Conservation (phyloP, 495 filamentous ascomycete species). For the Hypoxylon cercidicola region DNA sequence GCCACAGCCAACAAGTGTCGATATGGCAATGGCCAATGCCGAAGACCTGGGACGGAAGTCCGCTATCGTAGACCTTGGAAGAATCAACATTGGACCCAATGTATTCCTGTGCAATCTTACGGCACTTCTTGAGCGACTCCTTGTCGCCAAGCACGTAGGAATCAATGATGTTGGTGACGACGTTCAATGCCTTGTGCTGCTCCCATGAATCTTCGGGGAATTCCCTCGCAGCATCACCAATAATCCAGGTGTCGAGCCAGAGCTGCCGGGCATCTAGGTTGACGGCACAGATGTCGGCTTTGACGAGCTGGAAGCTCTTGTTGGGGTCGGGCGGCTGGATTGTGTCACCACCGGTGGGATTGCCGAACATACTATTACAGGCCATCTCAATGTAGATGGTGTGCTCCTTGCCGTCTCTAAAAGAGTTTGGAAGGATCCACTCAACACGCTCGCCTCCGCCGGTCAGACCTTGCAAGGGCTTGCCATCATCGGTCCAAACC, state of each 20-base stretch:
- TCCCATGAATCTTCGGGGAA: constrained; percentile 86
- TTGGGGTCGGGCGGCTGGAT: constrained; percentile 91
- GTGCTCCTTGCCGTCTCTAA: constrained; percentile 85
- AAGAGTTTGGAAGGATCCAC: constrained; percentile 86
- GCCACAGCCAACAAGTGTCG: constrained; percentile 98
- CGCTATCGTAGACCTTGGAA: constrained; percentile 81
- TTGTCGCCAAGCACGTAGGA: constrained; percentile 83
- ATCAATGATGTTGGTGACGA: constrained; percentile 88
- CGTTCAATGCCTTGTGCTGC: constrained; percentile 82
- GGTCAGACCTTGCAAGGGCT: constrained; percentile 89
- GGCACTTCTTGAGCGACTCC: constrained; percentile 78
- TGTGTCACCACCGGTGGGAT: constrained; percentile 81
- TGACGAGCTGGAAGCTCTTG: constrained; percentile 76
- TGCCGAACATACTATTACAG: constrained; percentile 98
- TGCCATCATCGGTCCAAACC: constrained; percentile 88
- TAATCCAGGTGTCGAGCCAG: constrained; percentile 94
- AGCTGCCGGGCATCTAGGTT: constrained; percentile 86
- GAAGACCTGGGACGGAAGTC: constrained; percentile 78
- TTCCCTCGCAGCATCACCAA: constrained; percentile 85
- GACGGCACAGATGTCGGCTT: constrained; percentile 88
- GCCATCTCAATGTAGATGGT: constrained; percentile 97
- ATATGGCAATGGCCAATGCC: constrained; percentile 97
- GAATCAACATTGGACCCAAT: constrained; percentile 84
- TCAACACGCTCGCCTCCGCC: constrained; percentile 90
- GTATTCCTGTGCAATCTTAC: constrained; percentile 84